Evolutionary conservation across 2,329 filamentous ascomycete species (phyloP), one percentile per base, ranked within the genome.

Genomic region (Xylaria sp.): DNA sequence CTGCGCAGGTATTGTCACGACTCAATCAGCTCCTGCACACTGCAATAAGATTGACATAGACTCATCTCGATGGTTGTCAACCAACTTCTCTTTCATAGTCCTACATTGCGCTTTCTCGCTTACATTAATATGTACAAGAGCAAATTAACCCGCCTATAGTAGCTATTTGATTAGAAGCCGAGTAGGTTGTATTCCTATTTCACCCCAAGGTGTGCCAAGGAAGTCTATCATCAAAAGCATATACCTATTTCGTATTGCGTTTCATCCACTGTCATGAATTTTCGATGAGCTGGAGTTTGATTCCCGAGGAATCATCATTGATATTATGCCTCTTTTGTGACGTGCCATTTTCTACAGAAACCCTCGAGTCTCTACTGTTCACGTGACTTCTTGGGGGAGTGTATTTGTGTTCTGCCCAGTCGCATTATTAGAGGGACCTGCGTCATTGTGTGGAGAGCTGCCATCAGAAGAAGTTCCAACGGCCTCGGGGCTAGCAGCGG

Each of bases 131-230:
- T 25, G 32, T 46, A 61, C 44, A 70, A 20, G 51, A 41, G 65
- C 64, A 70, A 67, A 67, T 62, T 70, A 50, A 50, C 41, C 63
- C n/a, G 13, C 41, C 37, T 34, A 48, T 32, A 61, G 20, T 10
- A 12, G 25, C 13, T 15, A 44, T 39, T 32, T 34, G 66, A 37
- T 58, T 25, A 52, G 20, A 63, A 48, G 50, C 46, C 28, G 34
- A 25, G 46, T 39, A 51, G 20, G 63, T 39, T n/a, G 20, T 41
- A 51, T 51, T 54, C 39, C 50, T 56, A 34, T 55, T 48, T 41
- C n/a, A n/a, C n/a, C 41, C 54, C 54, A 63, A 69, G 54, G 37
- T 25, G 37, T 28, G 59, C 50, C 54, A 59, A 66, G 34, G 28
- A 52, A 59, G 15, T 48, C 56, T 23, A 54, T 46, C 37, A 63